These are phyloP conservation scores for Chondrus crispus DNA, from an alignment of 23 red algal genomes.

Conservation along the genomic window DNA sequence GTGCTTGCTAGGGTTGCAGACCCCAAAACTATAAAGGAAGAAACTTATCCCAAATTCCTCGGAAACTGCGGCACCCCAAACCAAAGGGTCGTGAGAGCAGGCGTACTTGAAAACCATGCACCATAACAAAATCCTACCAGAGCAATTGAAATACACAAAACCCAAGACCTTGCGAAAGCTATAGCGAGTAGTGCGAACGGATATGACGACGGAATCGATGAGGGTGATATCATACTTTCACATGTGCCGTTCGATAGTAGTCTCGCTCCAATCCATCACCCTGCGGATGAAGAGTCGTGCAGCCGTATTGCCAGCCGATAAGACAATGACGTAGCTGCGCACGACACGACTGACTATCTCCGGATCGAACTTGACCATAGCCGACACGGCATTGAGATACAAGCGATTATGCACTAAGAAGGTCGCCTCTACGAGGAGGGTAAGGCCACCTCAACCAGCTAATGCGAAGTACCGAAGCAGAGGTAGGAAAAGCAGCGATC, in stretches of 20 bases:
- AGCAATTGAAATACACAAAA: not conserved
- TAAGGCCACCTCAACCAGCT: not conserved
- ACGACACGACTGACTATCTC: slow-evolving; percentile 1
- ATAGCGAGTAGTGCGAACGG: not conserved
- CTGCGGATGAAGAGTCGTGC: slow-evolving; percentile 18
- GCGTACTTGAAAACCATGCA: slow-evolving; percentile 29
- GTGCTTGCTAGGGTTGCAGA: slow-evolving; percentile 10
- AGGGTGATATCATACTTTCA: slow-evolving; percentile 33
- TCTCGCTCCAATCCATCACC: not conserved
- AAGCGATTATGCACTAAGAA: not conserved
- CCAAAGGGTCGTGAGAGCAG: slow-evolving; percentile 29
- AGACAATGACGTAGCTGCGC: slow-evolving; percentile 45
- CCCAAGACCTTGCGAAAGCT: not conserved
- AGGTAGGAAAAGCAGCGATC: not conserved
- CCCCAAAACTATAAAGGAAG: not conserved
- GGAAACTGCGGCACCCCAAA: slow-evolving; percentile 54
- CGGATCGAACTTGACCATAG: not conserved
- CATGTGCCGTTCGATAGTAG: slow-evolving; percentile 9
- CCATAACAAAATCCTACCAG: slow-evolving; percentile 40
- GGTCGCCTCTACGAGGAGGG: not conserved
- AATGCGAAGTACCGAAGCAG: not conserved
- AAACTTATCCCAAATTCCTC: slow-evolving; percentile 32
- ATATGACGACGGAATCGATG: slow-evolving; percentile 4
- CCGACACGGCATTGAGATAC: not conserved
- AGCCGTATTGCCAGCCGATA: slow-evolving; percentile 37